phyloP scores from a whole-genome alignment of 495 filamentous ascomycete species.

The Talaromyces stipitatus region DNA sequence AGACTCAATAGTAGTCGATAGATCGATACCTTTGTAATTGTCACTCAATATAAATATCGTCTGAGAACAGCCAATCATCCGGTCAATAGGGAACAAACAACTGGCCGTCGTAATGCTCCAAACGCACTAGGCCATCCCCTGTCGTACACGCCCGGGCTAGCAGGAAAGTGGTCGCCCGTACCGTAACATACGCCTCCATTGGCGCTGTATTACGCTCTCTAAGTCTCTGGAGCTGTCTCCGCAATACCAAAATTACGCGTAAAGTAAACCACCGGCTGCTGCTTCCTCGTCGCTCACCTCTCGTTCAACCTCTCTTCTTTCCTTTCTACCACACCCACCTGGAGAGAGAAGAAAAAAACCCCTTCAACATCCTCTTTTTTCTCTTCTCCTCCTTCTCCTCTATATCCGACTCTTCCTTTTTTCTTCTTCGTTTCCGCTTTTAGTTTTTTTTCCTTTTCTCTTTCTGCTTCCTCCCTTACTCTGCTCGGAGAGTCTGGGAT shows the following conservation, averaged over 20 bases:
- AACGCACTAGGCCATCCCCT: not conserved
- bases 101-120: not conserved
- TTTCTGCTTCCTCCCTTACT: conserved; percentile 46
- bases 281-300: conserved; percentile 27
- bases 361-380: conserved; percentile 17
- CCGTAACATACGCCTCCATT: not conserved
- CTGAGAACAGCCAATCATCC: too few relatives aligned
- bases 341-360: conserved; percentile 36
- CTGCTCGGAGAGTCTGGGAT: conserved; percentile 26
- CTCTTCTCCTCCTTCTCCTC: conserved; percentile 30
- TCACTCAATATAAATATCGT: too few relatives aligned
- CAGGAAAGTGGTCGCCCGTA: not conserved
- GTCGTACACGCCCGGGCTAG: not conserved
- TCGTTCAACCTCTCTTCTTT: conserved; percentile 25
- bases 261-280: conserved; percentile 1
- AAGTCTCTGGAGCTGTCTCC: not conserved
- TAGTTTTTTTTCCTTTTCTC: conserved; percentile 40
- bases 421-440: conserved; percentile 41
- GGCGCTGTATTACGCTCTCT: not conserved
- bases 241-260: conserved; percentile 2
- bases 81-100: not conserved
- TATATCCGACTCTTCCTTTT: conserved; percentile 50
- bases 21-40: too few relatives aligned
- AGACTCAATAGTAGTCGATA: too few relatives aligned
- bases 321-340: conserved; percentile 40